Percentiles rank a stretch among this genome's conserved stretches.
phyloP scores from a whole-genome alignment of 495 filamentous ascomycete genomes.

The Chaetomium tenue region DNA sequence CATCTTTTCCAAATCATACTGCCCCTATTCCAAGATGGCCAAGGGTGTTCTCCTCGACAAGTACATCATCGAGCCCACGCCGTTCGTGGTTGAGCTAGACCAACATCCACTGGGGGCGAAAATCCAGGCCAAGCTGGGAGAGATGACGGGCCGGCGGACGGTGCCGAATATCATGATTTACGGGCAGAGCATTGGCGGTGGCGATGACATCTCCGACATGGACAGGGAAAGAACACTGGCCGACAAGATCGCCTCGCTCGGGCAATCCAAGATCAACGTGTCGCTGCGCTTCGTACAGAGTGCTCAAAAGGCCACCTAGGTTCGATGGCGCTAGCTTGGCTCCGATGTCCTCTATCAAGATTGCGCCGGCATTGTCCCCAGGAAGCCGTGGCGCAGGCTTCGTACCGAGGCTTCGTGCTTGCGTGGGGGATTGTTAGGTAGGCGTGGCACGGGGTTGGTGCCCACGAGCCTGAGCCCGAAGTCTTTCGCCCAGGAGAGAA shows the following conservation, averaged over 20 bases:
- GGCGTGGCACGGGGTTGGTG: too few relatives aligned
- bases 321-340: neutral
- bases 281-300: constrained; percentile 38
- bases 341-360: neutral
- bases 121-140: constrained; percentile 65
- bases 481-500: too few relatives aligned
- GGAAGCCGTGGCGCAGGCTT: too few relatives aligned
- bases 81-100: constrained; percentile 90
- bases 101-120: constrained; percentile 67
- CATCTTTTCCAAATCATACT: constrained; percentile 94
- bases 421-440: too few relatives aligned
- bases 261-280: constrained; percentile 62
- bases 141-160: constrained; percentile 75
- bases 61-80: constrained; percentile 77
- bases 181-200: constrained; percentile 85
- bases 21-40: constrained; percentile 76
- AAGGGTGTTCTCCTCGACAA: constrained; percentile 78
- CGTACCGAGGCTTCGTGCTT: too few relatives aligned
- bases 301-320: constrained; percentile 21
- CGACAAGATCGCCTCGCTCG: constrained; percentile 69
- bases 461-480: too few relatives aligned
- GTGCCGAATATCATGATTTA: constrained; percentile 91
- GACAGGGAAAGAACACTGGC: constrained; percentile 66
- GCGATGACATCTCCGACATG: constrained; percentile 77
- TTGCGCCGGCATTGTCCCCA: too few relatives aligned